Evolutionary conservation across 2,329 filamentous ascomycete species (phyloP), one percentile per base, ranked within the genome.

Genomic region (Akanthomyces muscarius): DNA sequence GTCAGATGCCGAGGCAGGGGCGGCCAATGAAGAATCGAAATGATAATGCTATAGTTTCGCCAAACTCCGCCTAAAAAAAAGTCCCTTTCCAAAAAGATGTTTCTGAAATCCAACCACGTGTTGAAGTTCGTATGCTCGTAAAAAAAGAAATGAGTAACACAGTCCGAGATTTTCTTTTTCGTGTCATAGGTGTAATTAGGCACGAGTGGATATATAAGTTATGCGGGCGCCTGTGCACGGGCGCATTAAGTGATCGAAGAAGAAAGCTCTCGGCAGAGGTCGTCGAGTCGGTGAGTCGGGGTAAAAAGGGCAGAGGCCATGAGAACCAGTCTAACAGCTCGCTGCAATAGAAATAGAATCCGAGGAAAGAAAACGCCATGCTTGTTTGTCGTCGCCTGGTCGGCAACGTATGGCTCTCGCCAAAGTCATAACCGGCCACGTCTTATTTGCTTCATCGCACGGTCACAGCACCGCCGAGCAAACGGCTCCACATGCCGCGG

Each of bases 401-500:
- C 6, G 18, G 36, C 38, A 59, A 63, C 21, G 64, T 70, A 66
- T 66, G 68, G 67, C 41, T 67, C 66, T 67, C 65, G 66, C 67
- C 61, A 52, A 48, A 65, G 67, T 70, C 64, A 66, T 66, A 38
- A 54, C 38, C 55, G 65, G 58, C 63, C 13, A 58, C 48, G 60
- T 51, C 61, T 57, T 63, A 48, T 48, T 57, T 50, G 50, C 50
- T 65, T 67, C 66, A 79, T 71, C 78, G 76, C 64, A 76, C 74
- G 33, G 74, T 66, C 63, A 79, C 76, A 58, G 76, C 72, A 57
- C 76, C 77, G 52, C 81, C 80, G 64, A 85, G 82, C 64, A 85
- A 77, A 48, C 83, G 81, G 41, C 79, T 80, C 73, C 82, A 82
- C 75, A 85, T 78, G 66, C 82, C 80, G 45, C 81, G 77, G 57